Evolutionary conservation across 192 early-diverging fungal species (phyloP), one percentile per base, ranked within the genome.

Genomic region (Spinellus fusiger): DNA sequence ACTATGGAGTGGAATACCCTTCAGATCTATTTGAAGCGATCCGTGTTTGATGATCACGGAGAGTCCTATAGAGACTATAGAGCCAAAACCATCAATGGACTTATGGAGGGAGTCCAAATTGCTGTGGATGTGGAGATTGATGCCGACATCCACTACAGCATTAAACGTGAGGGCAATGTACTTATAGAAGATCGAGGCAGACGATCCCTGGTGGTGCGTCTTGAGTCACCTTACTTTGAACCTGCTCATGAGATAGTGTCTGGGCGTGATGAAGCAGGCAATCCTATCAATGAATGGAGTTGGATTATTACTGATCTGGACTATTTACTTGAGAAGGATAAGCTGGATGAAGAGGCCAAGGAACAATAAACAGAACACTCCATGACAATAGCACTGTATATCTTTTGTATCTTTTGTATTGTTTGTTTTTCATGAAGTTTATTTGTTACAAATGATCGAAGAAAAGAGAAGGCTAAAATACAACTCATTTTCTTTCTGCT

Each of bases 261-360:
- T 6, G 75, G 69, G 8, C 65, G 78, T 44, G 71, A 68, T 51
- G 61, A 73, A 33, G 60, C 57, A 10, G 61, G 54, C 2, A 66
- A 73, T 23, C 65, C 65, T 4, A 68, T 64, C 18, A 73, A 68
- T 56, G 69, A 78, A 25, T 81, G 79, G 79, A 66, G 61, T 18
- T 81, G 79, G 79, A 64, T 69, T 7, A 62, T 81, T 18, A 67
- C 65, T 16, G 79, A 81, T 62, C 72, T 81, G 33, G 79, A 81
- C 37, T 73, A 81, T 44, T 61, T 77, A 48, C 48, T 81, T 57
- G 81, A 76, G 65, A 68, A 76, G 56, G 73, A 80, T 34, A 44
- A 27, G n/a, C 38, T 68, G 44, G 61, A 73, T 16, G 5, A 59
- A 33, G 26, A 54, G 18, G 18, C 6, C 18, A 12, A 51, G 12